Percentiles rank a stretch among this genome's conserved stretches.
Evolutionary conservation across 352 stramenopile genomes (phyloP).

Genomic region (Plasmopara muralis): DNA sequence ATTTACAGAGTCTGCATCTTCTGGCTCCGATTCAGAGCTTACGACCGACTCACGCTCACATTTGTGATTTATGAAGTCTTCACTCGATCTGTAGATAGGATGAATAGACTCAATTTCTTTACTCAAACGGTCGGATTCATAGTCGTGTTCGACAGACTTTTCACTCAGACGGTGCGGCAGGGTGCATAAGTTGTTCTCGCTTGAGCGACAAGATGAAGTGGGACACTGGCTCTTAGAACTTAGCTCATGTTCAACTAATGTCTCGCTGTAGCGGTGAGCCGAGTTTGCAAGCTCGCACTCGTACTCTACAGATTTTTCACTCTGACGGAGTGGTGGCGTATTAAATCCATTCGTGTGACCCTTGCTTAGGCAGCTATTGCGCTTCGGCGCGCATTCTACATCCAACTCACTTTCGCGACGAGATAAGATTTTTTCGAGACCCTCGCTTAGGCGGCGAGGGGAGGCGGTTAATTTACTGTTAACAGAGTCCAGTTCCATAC

Average conservation of each 20-base stretch:
- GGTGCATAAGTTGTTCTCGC: constrained; percentile 1
- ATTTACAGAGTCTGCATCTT: constrained; percentile 7
- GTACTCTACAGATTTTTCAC: neutral
- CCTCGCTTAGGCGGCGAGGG: neutral
- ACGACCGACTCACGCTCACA: constrained; percentile 4
- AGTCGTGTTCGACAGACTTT: constrained; percentile 5
- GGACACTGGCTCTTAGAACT: neutral
- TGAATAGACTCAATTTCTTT: constrained; percentile 1
- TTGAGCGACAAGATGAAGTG: constrained; percentile 2
- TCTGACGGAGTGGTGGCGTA: neutral
- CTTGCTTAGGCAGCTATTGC: neutral
- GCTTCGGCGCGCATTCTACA: neutral
- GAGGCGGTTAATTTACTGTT: neutral
- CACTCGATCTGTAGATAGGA: constrained; percentile 4
- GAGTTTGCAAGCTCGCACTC: neutral
- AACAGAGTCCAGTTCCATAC: neutral
- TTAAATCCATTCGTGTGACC: neutral
- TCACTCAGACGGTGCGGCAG: constrained; percentile 7
- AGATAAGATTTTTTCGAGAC: neutral
- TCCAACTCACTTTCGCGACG: neutral
- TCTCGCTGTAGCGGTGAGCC: constrained; percentile 4
- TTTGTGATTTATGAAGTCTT: constrained; percentile 10
- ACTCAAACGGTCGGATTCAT: constrained; percentile 1
- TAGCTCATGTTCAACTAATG: constrained; percentile 1
- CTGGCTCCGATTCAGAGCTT: constrained; percentile 13